Evolutionary conservation across 75 land plant species (phyloP).

Genomic region (Adiantum capillusveneris): DNA sequence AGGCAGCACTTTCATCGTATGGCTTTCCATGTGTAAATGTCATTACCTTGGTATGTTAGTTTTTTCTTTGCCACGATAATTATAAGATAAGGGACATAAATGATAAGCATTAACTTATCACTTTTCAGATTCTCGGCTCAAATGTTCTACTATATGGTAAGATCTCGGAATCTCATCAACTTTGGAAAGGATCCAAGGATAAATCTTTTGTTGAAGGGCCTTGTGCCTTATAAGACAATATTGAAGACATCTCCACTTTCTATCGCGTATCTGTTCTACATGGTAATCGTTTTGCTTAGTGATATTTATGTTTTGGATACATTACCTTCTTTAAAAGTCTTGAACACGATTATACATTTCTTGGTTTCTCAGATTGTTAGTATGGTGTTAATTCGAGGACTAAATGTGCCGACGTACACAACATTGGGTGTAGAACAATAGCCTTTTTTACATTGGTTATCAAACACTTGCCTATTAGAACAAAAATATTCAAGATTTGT

Average conservation of each 20-base stretch:
- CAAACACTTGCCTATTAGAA: conserved; percentile 65
- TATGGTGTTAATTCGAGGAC: conserved; percentile 96
- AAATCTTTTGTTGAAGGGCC: conserved; percentile 23
- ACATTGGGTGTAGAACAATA: conserved; percentile 88
- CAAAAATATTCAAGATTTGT: conserved; percentile 65
- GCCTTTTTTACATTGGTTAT: conserved; percentile 92
- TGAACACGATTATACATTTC: too few relatives aligned
- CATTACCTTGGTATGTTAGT: conserved; percentile 69
- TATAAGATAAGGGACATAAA: background rate
- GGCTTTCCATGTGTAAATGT: conserved; percentile 88
- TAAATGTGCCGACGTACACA: conserved; percentile 98
- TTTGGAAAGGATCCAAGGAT: conserved; percentile 30
- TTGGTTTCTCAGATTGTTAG: conserved; percentile 56
- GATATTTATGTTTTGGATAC: too few relatives aligned
- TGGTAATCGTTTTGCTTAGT: conserved; percentile 62
- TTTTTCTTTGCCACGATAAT: background rate
- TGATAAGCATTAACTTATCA: background rate
- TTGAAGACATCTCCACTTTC: conserved; percentile 75
- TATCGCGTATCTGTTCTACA: conserved; percentile 79
- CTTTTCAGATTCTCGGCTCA: conserved; percentile 72
- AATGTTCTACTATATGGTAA: conserved; percentile 56
- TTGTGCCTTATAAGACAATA: conserved; percentile 64
- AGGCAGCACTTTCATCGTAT: conserved; percentile 94
- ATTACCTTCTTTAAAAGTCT: too few relatives aligned
- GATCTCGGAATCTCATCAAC: conserved; percentile 57